phyloP scores from a whole-genome alignment of 2,329 filamentous ascomycete genomes.

The Dichotomopilus funicola region DNA sequence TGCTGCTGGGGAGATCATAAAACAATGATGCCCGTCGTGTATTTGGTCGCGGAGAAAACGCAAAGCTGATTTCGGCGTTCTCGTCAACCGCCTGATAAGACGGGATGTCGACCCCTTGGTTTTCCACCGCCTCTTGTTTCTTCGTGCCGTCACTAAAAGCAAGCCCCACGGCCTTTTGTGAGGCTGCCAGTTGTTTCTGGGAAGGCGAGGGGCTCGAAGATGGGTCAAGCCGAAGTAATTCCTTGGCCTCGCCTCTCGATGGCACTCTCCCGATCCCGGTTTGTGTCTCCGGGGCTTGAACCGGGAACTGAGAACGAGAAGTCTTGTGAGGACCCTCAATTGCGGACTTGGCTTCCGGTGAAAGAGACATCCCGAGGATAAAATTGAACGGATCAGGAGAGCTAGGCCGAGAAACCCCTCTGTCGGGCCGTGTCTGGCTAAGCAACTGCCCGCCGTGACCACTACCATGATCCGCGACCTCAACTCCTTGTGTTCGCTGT shows the following conservation, averaged over 20 bases:
- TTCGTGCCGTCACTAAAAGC: slow-evolving; percentile 5
- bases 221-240: not conserved
- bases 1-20: not conserved
- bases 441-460: no score
- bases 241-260: not conserved
- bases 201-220: not conserved
- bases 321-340: not conserved
- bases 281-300: not conserved
- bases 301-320: not conserved
- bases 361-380: slow-evolving; percentile 5
- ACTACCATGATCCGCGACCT: not conserved
- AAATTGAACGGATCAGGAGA: not conserved
- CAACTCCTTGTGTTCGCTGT: not conserved
- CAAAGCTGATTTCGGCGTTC: not conserved
- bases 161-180: not conserved
- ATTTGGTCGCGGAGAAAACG: not conserved
- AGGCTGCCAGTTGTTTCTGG: not conserved
- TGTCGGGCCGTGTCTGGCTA: not conserved
- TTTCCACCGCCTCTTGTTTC: not conserved
- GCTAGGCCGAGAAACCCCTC: not conserved
- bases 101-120: not conserved
- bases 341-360: not conserved
- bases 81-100: not conserved
- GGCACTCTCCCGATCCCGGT: not conserved
- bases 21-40: slow-evolving; percentile 4